Evolutionary conservation across 495 filamentous ascomycete genomes (phyloP).

Genomic region (Pyronema omphalodes): DNA sequence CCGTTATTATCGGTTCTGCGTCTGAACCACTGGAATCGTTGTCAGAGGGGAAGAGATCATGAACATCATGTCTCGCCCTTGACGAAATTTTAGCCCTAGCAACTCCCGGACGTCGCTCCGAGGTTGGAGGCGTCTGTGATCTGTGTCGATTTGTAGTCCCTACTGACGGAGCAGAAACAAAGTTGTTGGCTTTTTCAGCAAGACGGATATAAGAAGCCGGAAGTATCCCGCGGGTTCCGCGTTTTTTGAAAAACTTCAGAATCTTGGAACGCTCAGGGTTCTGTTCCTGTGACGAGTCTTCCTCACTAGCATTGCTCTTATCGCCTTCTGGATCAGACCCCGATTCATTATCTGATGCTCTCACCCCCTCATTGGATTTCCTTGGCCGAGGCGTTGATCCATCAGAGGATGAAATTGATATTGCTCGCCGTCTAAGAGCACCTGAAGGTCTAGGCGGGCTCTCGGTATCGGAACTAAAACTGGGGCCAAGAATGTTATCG

Average conservation of each 20-base stretch:
- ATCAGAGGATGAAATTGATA: neutral
- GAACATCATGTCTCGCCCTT: constrained; percentile 16
- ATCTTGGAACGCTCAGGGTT: neutral
- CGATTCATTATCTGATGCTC: neutral
- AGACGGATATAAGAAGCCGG: constrained; percentile 5
- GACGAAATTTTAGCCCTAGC: constrained; percentile 27
- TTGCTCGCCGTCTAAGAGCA: neutral
- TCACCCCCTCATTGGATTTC: too few species aligned
- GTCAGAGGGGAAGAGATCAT: constrained; percentile 30
- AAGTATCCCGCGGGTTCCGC: neutral
- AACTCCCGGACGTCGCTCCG: constrained; percentile 35
- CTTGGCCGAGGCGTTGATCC: neutral
- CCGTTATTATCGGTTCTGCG: constrained; percentile 12
- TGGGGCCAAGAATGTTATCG: too few species aligned
- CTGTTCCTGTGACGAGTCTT: neutral
- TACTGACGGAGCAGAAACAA: neutral
- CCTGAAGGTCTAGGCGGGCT: too few species aligned
- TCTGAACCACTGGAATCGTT: constrained; percentile 29
- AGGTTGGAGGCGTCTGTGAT: constrained; percentile 25
- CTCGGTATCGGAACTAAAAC: too few species aligned
- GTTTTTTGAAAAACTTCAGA: neutral
- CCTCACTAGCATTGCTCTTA: neutral
- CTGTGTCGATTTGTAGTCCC: too few species aligned
- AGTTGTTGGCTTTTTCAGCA: neutral
- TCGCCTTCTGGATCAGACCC: neutral